Percentiles rank a stretch among this genome's conserved stretches.
Conservation (phyloP, 2,329 filamentous ascomycete genomes). For the Colletotrichum liaoningense region DNA sequence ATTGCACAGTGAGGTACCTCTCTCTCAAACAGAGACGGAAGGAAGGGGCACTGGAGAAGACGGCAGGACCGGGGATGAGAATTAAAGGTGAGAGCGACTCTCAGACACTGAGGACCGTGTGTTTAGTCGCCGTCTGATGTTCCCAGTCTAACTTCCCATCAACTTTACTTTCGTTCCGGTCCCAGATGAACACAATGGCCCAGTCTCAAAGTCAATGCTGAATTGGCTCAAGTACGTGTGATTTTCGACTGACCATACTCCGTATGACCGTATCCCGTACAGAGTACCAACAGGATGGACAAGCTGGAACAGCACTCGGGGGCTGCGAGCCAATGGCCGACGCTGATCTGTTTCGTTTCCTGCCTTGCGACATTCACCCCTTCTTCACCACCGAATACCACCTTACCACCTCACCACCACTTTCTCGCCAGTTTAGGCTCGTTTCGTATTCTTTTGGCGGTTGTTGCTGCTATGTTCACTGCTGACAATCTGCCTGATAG, state of each 20-base stretch:
- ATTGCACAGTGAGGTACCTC: too few relatives aligned
- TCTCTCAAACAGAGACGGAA: too few relatives aligned
- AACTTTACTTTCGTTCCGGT: not conserved
- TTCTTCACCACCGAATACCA: not conserved
- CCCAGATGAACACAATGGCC: not conserved
- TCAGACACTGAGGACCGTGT: not conserved
- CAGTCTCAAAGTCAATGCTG: not conserved
- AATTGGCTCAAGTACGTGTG: not conserved
- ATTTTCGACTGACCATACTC: not conserved
- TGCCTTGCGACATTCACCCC: constrained; percentile 13
- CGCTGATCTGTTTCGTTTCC: constrained; percentile 21
- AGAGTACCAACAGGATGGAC: not conserved
- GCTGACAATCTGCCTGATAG: not conserved
- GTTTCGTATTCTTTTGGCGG: not conserved
- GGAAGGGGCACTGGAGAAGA: not conserved
- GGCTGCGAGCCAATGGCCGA: constrained; percentile 10
- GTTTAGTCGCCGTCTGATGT: not conserved
- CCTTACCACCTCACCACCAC: not conserved
- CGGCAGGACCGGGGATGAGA: not conserved
- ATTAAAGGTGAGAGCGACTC: not conserved
- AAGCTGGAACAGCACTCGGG: not conserved
- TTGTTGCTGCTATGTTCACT: not conserved
- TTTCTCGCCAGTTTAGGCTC: not conserved
- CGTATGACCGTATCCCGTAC: not conserved
- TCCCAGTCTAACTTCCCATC: not conserved